These are phyloP conservation scores for Mucor irregularis DNA, from an alignment of 371 early-diverging fungal genomes.

Conservation along the genomic window DNA sequence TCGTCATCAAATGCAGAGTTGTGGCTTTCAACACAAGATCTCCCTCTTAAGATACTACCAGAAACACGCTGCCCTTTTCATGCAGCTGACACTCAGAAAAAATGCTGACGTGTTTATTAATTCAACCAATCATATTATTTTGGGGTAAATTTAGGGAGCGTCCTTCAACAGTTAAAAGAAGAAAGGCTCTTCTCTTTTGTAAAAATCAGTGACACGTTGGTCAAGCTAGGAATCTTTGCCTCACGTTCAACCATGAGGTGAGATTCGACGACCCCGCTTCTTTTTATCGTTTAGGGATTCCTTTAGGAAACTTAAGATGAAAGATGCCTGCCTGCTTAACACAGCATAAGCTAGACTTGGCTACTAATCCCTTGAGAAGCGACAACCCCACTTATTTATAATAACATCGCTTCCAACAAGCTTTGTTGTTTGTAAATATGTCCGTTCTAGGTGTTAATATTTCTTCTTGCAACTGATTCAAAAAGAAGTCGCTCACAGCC, in stretches of 20 bases:
- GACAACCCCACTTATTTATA: constrained; percentile 15
- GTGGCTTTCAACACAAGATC: too few species aligned
- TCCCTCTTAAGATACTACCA: too few species aligned
- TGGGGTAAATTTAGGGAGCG: too few species aligned
- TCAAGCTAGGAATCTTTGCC: constrained; percentile 13
- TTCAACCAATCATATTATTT: too few species aligned
- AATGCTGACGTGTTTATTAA: too few species aligned
- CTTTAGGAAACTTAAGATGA: constrained; percentile 14
- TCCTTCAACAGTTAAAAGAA: too few species aligned
- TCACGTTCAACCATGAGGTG: constrained; percentile 11
- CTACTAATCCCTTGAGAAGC: constrained; percentile 15
- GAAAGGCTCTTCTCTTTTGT: constrained; percentile 9
- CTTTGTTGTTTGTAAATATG: constrained; percentile 15
- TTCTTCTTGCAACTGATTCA: constrained; percentile 8
- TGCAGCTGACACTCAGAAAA: too few species aligned
- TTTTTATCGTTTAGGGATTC: constrained; percentile 16
- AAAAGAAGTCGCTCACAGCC: constrained; percentile 5
- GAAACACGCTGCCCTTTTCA: too few species aligned
- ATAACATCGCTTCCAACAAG: constrained; percentile 14
- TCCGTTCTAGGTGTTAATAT: constrained; percentile 17
- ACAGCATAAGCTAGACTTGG: constrained; percentile 17
- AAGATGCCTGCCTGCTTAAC: constrained; percentile 17
- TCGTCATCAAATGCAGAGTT: too few species aligned
- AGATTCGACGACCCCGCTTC: constrained; percentile 13
- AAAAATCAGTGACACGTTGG: constrained; percentile 8